Percentiles rank a stretch among this genome's conserved stretches.
These are phyloP conservation scores for Trichoderma parareesei DNA, from an alignment of 495 filamentous ascomycete genomes.

Conservation along the genomic window DNA sequence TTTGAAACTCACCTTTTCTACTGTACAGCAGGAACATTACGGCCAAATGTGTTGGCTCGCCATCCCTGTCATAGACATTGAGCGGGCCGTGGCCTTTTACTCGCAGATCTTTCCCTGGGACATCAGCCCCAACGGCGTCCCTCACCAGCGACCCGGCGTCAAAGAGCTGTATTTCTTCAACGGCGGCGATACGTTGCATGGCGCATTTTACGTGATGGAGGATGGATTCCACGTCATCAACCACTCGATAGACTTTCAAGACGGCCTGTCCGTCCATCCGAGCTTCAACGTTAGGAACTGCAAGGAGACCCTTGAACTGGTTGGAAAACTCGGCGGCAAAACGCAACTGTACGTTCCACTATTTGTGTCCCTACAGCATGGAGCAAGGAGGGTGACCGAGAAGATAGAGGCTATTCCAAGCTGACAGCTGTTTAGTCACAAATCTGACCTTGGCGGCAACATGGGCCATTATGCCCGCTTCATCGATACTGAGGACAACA, in stretches of 20 bases:
- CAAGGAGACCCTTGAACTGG: slow-evolving; percentile 15
- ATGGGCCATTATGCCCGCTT: slow-evolving; percentile 21
- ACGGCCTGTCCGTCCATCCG: slow-evolving; percentile 11
- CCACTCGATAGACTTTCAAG: slow-evolving; percentile 7
- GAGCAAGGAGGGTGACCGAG: not conserved
- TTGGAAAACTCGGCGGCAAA: slow-evolving; percentile 17
- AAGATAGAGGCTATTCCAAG: not conserved
- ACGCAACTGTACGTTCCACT: slow-evolving; percentile 13
- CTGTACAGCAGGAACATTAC: not conserved
- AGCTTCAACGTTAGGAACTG: slow-evolving; percentile 19
- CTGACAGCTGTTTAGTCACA: slow-evolving; percentile 8
- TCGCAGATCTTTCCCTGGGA: slow-evolving; percentile 18
- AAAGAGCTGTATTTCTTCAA: slow-evolving; percentile 15
- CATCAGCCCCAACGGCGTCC: not conserved
- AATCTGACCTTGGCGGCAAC: slow-evolving; percentile 16
- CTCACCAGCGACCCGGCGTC: not conserved
- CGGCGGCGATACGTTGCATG: slow-evolving; percentile 15
- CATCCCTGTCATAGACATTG: slow-evolving; percentile 17
- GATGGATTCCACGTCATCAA: slow-evolving; percentile 15
- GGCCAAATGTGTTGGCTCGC: slow-evolving; percentile 20
- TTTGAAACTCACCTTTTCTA: not conserved
- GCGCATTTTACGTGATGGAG: slow-evolving; percentile 15
- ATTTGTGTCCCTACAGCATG: not conserved
- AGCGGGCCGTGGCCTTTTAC: slow-evolving; percentile 19
- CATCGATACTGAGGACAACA: slow-evolving; percentile 21